Evolutionary conservation across 768 basidiomycete genomes (phyloP).

Genomic region (Pulveroboletus sp.): DNA sequence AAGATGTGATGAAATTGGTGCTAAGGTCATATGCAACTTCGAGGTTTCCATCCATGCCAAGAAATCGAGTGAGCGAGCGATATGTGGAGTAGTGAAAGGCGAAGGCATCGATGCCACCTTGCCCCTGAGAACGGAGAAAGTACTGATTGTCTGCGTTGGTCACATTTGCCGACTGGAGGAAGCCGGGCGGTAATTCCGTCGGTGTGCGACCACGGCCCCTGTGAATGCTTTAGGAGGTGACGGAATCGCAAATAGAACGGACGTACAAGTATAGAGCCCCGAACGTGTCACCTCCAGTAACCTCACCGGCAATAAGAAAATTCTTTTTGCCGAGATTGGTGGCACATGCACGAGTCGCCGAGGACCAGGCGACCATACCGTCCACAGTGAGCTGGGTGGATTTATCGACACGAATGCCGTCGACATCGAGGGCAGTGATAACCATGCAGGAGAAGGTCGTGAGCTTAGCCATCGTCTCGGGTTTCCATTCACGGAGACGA

Average conservation of each 20-base stretch:
- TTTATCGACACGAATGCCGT: slow-evolving; percentile 94
- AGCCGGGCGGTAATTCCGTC: slow-evolving; percentile 61
- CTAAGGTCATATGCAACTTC: slow-evolving; percentile 84
- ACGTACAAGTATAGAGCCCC: slow-evolving; percentile 80
- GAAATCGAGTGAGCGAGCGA: slow-evolving; percentile 77
- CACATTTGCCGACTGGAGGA: slow-evolving; percentile 63
- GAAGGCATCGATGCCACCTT: slow-evolving; percentile 66
- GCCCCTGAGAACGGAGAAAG: slow-evolving; percentile 66
- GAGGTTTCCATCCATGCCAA: slow-evolving; percentile 95
- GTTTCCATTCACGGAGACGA: slow-evolving; percentile 89
- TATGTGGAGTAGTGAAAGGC: slow-evolving; percentile 97
- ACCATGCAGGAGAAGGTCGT: slow-evolving; percentile 78
- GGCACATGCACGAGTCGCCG: slow-evolving; percentile 72
- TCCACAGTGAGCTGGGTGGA: slow-evolving; percentile 87
- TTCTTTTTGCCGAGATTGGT: slow-evolving; percentile 68
- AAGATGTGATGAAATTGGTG: slow-evolving; percentile 79
- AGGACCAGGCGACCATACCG: slow-evolving; percentile 72
- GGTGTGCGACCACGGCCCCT: slow-evolving; percentile 89
- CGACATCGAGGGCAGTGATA: slow-evolving; percentile 83
- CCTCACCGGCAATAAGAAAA: slow-evolving; percentile 89
- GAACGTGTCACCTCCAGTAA: slow-evolving; percentile 91
- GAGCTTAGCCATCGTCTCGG: slow-evolving; percentile 72
- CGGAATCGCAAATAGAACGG: neutral
- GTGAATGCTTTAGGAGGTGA: neutral
- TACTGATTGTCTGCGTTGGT: slow-evolving; percentile 60